A percentile compares a stretch with the other conserved stretches of the same genome.
phyloP scores from a whole-genome alignment of 441 rosid species.

The Euphorbia schlechtendalii region DNA sequence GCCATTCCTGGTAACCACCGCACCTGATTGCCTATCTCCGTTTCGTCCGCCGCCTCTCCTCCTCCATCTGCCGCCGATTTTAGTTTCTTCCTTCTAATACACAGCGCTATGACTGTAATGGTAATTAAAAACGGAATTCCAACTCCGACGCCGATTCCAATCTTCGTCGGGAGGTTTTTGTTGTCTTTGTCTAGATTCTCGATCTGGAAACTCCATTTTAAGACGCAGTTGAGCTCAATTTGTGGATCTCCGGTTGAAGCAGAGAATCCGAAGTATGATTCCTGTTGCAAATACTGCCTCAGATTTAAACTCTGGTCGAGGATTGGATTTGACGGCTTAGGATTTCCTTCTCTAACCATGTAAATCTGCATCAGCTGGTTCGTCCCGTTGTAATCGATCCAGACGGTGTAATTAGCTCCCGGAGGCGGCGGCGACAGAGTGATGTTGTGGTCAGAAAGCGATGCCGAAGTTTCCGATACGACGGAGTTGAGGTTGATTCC shows the following conservation, averaged over 20 bases:
- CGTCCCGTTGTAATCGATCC: conserved; percentile 36
- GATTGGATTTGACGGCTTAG: conserved; percentile 23
- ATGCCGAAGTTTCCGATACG: conserved; percentile 17
- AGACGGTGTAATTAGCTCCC: conserved; percentile 25
- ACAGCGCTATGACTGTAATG: not conserved
- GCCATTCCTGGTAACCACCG: conserved; percentile 49
- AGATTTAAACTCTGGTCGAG: conserved; percentile 25
- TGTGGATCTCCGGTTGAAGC: conserved; percentile 46
- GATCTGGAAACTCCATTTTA: conserved; percentile 38
- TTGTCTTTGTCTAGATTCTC: conserved; percentile 17
- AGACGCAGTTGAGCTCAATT: conserved; percentile 41
- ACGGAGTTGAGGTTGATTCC: conserved; percentile 54
- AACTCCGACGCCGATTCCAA: conserved; percentile 25
- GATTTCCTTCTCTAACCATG: conserved; percentile 26
- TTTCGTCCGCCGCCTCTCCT: conserved; percentile 14
- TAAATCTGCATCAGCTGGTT: conserved; percentile 31
- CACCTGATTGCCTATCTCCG: conserved; percentile 22
- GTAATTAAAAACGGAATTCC: not conserved
- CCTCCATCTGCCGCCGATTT: not conserved
- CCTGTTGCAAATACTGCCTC: conserved; percentile 26
- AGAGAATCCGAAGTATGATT: conserved; percentile 47
- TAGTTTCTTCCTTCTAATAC: not conserved
- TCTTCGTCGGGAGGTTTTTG: conserved; percentile 10
- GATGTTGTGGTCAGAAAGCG: conserved; percentile 25
- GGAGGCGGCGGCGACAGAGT: conserved; percentile 24